phyloP scores from a whole-genome alignment of 257 asterid genomes.

The Solanum clarkiae region DNA sequence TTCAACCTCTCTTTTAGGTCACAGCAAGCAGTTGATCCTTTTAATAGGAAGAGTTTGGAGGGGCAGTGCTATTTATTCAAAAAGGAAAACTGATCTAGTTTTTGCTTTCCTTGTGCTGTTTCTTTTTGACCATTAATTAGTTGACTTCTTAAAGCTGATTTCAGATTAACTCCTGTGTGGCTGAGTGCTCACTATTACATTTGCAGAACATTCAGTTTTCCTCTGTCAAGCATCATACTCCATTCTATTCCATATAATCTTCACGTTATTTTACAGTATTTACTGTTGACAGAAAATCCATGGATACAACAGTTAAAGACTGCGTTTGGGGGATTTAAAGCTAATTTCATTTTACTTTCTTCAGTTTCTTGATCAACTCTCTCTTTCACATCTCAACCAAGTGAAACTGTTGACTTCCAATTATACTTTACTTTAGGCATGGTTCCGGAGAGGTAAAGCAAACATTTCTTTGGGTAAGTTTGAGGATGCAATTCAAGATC shows the following conservation, averaged over 20 bases:
- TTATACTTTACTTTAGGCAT: constrained; percentile 38
- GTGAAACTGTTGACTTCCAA: constrained; percentile 1
- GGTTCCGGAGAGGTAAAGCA: constrained; percentile 88
- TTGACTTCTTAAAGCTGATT: not conserved
- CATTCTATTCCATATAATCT: not conserved
- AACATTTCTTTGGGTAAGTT: constrained; percentile 59
- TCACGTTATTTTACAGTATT: not conserved
- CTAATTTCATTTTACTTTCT: not conserved
- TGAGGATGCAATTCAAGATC: constrained; percentile 58
- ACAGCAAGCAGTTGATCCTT: not conserved
- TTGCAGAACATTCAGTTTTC: not conserved
- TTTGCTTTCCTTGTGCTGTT: not conserved
- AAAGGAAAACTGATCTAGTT: not conserved
- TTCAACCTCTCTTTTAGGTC: not conserved
- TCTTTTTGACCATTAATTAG: not conserved
- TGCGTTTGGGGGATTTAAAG: not conserved
- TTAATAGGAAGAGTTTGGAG: not conserved
- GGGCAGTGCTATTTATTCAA: not conserved
- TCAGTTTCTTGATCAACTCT: not conserved
- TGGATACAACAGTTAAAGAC: not conserved
- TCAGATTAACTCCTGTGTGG: not conserved
- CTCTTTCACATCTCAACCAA: not conserved
- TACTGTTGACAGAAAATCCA: not conserved
- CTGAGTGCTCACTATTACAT: not conserved
- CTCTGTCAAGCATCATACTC: not conserved